Percentiles rank a stretch among this genome's conserved stretches.
phyloP scores from a whole-genome alignment of 345 rosid genomes.

The Camelina neglecta region DNA sequence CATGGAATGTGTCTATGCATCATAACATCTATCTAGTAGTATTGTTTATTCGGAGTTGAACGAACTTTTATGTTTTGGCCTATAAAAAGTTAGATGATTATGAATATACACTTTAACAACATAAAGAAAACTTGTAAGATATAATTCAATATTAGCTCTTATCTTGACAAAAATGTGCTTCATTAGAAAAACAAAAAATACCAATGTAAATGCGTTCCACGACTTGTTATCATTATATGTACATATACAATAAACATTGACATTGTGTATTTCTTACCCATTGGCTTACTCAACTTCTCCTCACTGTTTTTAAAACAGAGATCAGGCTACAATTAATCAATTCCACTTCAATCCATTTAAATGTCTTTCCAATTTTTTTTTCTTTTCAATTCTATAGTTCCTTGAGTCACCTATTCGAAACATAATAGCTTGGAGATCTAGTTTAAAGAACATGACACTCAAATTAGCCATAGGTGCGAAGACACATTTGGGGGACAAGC shows the following conservation, averaged over 20 bases:
- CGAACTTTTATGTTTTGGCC: not conserved
- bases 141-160: slow-evolving; percentile 12
- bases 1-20: slow-evolving; percentile 40
- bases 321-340: too few species aligned
- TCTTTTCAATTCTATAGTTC: too few species aligned
- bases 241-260: not conserved
- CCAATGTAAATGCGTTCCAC: slow-evolving; percentile 25
- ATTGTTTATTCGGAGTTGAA: slow-evolving; percentile 24
- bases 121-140: slow-evolving; percentile 12
- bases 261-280: not conserved
- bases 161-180: not conserved
- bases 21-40: slow-evolving; percentile 6
- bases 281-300: not conserved
- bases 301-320: not conserved
- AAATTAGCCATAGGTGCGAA: too few species aligned
- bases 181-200: not conserved
- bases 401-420: too few species aligned
- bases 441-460: too few species aligned
- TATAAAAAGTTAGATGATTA: slow-evolving; percentile 7
- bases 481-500: too few species aligned
- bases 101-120: not conserved
- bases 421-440: too few species aligned
- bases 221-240: slow-evolving; percentile 7
- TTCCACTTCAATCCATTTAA: too few species aligned
- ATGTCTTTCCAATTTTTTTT: too few species aligned